These are phyloP conservation scores for Xylariales sp. DNA, from an alignment of 2,329 filamentous ascomycete species.

Conservation along the genomic window DNA sequence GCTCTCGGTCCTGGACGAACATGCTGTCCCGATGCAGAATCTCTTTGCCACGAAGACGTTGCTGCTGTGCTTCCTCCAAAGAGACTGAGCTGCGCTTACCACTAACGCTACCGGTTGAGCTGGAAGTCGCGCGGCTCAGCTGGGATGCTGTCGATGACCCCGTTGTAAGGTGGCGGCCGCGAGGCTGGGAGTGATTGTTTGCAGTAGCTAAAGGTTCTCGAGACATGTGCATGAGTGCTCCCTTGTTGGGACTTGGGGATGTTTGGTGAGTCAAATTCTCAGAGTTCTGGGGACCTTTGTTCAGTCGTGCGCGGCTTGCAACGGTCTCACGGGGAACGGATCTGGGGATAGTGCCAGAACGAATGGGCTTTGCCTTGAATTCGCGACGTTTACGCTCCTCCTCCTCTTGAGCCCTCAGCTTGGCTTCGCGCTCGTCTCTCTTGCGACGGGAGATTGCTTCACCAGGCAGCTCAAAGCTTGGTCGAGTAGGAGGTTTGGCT, in stretches of 20 bases:
- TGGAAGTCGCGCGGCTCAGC: conserved; percentile 37
- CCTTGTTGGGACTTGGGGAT: conserved; percentile 22
- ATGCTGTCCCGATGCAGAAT: conserved; percentile 50
- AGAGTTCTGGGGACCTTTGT: conserved; percentile 27
- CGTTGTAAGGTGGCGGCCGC: conserved; percentile 20
- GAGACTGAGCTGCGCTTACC: conserved; percentile 46
- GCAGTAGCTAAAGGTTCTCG: conserved; percentile 26
- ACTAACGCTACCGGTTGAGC: conserved; percentile 39
- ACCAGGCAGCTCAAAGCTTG: conserved; percentile 59
- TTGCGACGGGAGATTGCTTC: conserved; percentile 55
- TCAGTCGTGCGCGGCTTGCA: conserved; percentile 52
- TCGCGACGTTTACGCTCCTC: conserved; percentile 56
- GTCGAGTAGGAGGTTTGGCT: conserved; percentile 46
- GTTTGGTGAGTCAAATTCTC: conserved; percentile 20
- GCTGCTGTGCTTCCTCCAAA: conserved; percentile 44
- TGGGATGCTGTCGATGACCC: conserved; percentile 12
- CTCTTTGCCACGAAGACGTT: conserved; percentile 48
- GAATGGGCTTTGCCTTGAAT: conserved; percentile 58
- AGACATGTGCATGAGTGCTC: conserved; percentile 17
- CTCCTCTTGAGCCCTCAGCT: conserved; percentile 52
- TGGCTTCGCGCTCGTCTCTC: conserved; percentile 49
- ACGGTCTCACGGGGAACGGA: conserved; percentile 51
- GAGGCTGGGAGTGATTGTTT: conserved; percentile 23
- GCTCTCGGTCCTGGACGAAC: conserved; percentile 41
- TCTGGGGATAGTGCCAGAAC: conserved; percentile 36